These are phyloP conservation scores for Teratosphaeria gauchensis DNA, from an alignment of 2,329 filamentous ascomycete species.

Conservation along the genomic window DNA sequence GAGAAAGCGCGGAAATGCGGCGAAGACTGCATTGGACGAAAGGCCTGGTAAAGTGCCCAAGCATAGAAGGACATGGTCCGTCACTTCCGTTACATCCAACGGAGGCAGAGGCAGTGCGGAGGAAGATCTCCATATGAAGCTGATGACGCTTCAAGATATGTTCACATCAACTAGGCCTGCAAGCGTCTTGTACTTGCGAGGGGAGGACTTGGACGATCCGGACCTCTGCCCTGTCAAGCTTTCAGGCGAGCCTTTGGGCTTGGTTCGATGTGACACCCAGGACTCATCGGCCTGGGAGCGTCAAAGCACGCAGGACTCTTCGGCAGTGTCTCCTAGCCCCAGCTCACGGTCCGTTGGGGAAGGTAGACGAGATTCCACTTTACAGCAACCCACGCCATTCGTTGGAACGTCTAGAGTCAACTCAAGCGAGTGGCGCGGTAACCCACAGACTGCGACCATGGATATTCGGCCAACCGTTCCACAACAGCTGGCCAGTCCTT, in stretches of 20 bases:
- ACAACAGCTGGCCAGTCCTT: conserved; percentile 36
- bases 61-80: conserved; percentile 91
- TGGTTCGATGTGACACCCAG: conserved; percentile 41
- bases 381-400: conserved; percentile 37
- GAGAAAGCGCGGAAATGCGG: conserved; percentile 47
- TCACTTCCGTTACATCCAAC: conserved; percentile 57
- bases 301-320: conserved; percentile 45
- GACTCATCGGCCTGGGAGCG: conserved; percentile 42
- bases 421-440: conserved; percentile 40
- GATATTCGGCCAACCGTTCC: conserved; percentile 34
- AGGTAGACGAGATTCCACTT: conserved; percentile 31
- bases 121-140: conserved; percentile 70
- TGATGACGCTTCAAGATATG: conserved; percentile 75
- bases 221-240: conserved; percentile 69
- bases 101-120: conserved; percentile 37
- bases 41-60: conserved; percentile 75
- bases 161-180: conserved; percentile 73
- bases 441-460: conserved; percentile 43
- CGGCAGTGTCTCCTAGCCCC: conserved; percentile 42
- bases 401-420: conserved; percentile 34
- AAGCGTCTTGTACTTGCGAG: conserved; percentile 67
- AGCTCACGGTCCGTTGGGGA: conserved; percentile 36
- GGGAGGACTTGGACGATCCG: conserved; percentile 68
- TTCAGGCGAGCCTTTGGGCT: conserved; percentile 55
- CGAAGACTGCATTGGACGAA: conserved; percentile 40